Evolutionary conservation across 345 rosid species (phyloP).

Genomic region (Syzygium aromaticum): DNA sequence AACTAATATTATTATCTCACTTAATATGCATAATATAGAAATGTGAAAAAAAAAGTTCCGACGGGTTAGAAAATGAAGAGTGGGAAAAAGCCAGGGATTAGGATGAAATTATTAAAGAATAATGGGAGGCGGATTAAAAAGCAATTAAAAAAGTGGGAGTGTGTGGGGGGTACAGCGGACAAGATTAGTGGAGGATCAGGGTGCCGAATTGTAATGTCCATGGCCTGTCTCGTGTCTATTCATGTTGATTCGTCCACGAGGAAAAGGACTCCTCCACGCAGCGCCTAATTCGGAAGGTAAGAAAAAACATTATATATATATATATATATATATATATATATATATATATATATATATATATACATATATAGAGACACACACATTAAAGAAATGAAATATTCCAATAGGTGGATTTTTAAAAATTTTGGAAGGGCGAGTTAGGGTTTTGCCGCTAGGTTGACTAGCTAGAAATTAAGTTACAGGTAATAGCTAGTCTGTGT

Average conservation of each 20-base stretch:
- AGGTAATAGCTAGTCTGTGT: neutral
- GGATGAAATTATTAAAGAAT: neutral
- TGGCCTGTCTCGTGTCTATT: neutral
- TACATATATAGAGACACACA: too few species aligned
- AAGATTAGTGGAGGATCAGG: neutral
- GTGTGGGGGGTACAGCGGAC: neutral
- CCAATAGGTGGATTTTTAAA: neutral
- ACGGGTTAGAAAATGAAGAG: neutral
- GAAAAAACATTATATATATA: accelerated
- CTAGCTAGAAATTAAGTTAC: neutral
- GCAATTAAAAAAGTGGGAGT: neutral
- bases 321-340: accelerated
- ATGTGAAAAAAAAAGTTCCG: neutral
- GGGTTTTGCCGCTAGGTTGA: neutral
- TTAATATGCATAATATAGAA: neutral
- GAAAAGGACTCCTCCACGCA: neutral
- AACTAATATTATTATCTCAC: neutral
- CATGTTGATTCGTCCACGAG: neutral
- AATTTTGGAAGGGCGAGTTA: neutral
- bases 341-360: too few species aligned
- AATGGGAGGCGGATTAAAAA: neutral
- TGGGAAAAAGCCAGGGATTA: neutral
- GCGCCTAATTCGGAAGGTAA: neutral
- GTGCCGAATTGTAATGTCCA: neutral
- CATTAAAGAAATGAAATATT: neutral